Conservation (phyloP, 257 asterid species). For the Fraxinus excelsior region DNA sequence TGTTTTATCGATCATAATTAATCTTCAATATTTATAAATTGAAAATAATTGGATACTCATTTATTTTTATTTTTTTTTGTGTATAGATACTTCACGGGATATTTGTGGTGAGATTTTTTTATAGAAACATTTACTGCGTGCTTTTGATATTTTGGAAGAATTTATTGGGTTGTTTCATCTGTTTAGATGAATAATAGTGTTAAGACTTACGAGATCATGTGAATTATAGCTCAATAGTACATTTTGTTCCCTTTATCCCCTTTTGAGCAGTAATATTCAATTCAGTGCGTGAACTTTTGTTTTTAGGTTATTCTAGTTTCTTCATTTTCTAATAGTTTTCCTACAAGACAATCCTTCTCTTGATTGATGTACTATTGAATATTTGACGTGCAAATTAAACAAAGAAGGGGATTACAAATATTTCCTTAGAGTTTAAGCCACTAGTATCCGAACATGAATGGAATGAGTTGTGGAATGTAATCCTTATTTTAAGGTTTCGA, state of each 20-base stretch:
- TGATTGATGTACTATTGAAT: constrained; percentile 19
- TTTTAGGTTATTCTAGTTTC: neutral
- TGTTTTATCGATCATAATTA: neutral
- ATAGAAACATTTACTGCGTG: neutral
- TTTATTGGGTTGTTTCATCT: neutral
- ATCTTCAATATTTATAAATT: constrained; percentile 6
- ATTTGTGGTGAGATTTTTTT: neutral
- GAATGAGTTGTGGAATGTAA: neutral
- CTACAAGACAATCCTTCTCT: constrained; percentile 10
- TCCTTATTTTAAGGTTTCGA: neutral
- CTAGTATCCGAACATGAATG: neutral
- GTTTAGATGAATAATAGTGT: neutral
- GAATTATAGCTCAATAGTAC: neutral
- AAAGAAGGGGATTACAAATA: neutral
- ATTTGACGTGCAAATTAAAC: constrained; percentile 11
- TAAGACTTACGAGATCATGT: neutral
- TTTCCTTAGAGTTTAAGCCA: neutral
- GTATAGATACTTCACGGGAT: neutral
- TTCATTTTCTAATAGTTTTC: neutral
- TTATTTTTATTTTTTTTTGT: neutral
- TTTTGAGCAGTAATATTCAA: neutral
- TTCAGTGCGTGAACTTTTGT: neutral
- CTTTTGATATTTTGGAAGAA: neutral
- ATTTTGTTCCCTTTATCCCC: neutral
- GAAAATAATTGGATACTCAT: neutral